These are phyloP conservation scores for Suillus paluster DNA, from an alignment of 768 basidiomycete genomes.

Conservation along the genomic window DNA sequence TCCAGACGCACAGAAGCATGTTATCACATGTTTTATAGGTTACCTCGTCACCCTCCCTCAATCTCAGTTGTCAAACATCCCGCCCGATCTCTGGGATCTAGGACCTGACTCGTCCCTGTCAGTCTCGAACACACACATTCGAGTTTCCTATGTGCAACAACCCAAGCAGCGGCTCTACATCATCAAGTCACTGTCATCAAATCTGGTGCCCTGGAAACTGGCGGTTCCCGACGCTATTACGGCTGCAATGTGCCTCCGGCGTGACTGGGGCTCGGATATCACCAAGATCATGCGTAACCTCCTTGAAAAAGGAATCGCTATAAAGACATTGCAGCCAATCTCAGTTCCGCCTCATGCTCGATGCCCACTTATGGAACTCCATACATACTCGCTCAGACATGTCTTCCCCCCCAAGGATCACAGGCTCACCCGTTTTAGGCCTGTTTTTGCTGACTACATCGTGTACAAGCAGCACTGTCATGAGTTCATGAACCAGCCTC, in stretches of 20 bases:
- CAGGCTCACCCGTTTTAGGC: neutral
- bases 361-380: neutral
- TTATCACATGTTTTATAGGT: neutral
- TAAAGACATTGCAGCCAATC: neutral
- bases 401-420: neutral
- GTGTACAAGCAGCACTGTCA: neutral
- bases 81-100: slow-evolving; percentile 1
- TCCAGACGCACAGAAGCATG: neutral
- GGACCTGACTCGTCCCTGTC: neutral
- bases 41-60: neutral
- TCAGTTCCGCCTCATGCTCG: neutral
- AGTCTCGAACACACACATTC: neutral
- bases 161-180: neutral
- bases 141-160: neutral
- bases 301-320: neutral
- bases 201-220: neutral
- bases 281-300: neutral
- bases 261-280: neutral
- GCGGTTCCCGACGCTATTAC: neutral
- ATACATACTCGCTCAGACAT: neutral
- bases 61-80: neutral
- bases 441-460: neutral
- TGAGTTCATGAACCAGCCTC: slow-evolving; percentile 4
- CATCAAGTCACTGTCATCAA: neutral
- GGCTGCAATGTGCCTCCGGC: slow-evolving; percentile 7